Evolutionary conservation across 2,329 filamentous ascomycete genomes (phyloP).

Genomic region (Aureobasidium lini): DNA sequence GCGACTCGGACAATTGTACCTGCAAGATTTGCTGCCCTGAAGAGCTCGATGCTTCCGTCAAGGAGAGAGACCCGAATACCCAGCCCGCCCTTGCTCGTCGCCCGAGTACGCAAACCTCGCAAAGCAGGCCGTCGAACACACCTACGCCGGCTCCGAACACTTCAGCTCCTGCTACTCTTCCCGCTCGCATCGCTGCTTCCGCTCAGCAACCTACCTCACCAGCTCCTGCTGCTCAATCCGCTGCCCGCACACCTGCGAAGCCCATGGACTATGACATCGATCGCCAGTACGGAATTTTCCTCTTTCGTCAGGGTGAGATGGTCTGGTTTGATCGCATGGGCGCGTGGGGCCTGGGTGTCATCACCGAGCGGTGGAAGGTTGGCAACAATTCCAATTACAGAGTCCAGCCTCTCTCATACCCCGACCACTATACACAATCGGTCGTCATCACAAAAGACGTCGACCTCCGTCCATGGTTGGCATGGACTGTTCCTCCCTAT

Average conservation of each 20-base stretch:
- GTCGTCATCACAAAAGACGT: constrained; percentile 39
- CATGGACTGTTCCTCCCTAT: constrained; percentile 49
- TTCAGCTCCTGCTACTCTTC: constrained; percentile 2
- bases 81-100: constrained; percentile 17
- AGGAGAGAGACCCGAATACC: constrained; percentile 29
- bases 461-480: constrained; percentile 48
- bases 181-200: constrained; percentile 5
- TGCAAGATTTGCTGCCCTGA: constrained; percentile 52
- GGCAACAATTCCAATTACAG: constrained; percentile 20
- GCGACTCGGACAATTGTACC: constrained; percentile 48
- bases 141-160: neutral
- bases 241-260: constrained; percentile 14
- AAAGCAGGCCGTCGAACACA: neutral
- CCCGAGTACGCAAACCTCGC: constrained; percentile 16
- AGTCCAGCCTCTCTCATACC: constrained; percentile 34
- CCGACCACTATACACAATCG: constrained; percentile 16
- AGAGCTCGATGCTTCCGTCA: constrained; percentile 28
- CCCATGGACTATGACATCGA: constrained; percentile 44
- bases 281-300: constrained; percentile 38
- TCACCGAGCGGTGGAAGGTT: constrained; percentile 38
- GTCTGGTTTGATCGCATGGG: constrained; percentile 48
- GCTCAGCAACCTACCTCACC: constrained; percentile 19
- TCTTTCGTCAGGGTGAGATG: constrained; percentile 48
- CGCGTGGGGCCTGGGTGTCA: constrained; percentile 49
- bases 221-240: constrained; percentile 7